Evolutionary conservation across 129 eudicot species (phyloP), one percentile per base, ranked within the genome.

Genomic region (Artemisia tridentata): DNA sequence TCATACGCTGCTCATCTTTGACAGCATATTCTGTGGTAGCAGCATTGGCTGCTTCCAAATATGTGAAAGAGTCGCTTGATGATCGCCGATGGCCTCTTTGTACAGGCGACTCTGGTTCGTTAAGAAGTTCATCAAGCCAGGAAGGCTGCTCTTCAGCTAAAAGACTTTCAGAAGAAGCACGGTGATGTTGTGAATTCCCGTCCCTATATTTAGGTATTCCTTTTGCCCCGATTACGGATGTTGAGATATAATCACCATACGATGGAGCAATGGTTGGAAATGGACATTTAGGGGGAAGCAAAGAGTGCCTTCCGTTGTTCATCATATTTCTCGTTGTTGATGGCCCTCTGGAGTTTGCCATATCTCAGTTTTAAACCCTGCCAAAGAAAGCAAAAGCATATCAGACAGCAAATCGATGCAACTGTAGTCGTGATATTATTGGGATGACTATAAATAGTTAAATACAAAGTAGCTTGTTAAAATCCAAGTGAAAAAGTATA

Each of bases 71-170:
- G 78, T 93, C 96, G 13, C 96, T 93, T 56, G 96, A 80, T 67
- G 98, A 81, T 43, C 96, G 96, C 3, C 95, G 79, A 77, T 93
- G 96, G 49, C 86, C 82, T 84, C 80, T 87, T 46, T 80, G 84
- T 2, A 77, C 72, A 11, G 87, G 78, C 3, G 84, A 79, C 65
- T 83, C 95, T 21, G 96, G 92, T 56, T 92, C 98, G 52, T 86
- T 80, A 3, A 89, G 84, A 55, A 93, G 95, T 31, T 93, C 98
- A 41, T 93, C 96, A 14, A 93, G 80, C 98, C 98, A 93, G 29
- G 88, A 82, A 13, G 95, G 98, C 53, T 85, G 90, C 13, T 89
- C 98, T 80, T 88, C 98, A 7, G 77, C 59, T 16, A 86, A 75
- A 63, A 85, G 80, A 74, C 93, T 90, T 74, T 85, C 91, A 0